A percentile compares a stretch with the other conserved stretches of the same genome.
Conservation (phyloP, 2,329 filamentous ascomycete species). For the Trichoderma polysporum region DNA sequence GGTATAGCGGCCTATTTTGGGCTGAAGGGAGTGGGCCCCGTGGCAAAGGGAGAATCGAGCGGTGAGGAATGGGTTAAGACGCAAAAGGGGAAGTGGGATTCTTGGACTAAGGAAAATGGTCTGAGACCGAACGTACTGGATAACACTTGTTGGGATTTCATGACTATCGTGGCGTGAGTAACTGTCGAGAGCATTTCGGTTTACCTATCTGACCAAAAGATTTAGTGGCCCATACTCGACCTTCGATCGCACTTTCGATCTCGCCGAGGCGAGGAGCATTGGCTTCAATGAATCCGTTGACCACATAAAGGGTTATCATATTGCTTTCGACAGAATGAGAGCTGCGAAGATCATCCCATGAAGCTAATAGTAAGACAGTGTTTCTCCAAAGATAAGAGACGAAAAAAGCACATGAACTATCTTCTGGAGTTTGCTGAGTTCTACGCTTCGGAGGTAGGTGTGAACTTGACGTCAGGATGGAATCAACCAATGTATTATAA, state of each 20-base stretch:
- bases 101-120: background rate
- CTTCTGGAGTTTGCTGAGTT: no score
- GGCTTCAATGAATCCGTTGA: background rate
- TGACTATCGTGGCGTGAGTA: background rate
- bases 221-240: background rate
- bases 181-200: background rate
- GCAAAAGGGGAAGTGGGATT: background rate
- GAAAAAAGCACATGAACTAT: no score
- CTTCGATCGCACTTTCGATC: background rate
- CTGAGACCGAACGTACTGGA: background rate
- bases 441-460: no score
- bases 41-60: background rate
- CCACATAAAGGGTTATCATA: background rate
- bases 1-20: background rate
- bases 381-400: background rate
- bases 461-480: no score
- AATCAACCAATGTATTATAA: no score
- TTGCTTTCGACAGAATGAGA: background rate
- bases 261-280: background rate
- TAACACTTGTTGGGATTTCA: background rate
- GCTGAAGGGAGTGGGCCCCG: background rate
- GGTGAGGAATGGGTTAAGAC: background rate
- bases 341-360: background rate
- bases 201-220: background rate
- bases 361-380: background rate